Percentiles rank a stretch among this genome's conserved stretches.
phyloP scores from a whole-genome alignment of 1,284 basidiomycete species.

The Trichosporon ovoides region DNA sequence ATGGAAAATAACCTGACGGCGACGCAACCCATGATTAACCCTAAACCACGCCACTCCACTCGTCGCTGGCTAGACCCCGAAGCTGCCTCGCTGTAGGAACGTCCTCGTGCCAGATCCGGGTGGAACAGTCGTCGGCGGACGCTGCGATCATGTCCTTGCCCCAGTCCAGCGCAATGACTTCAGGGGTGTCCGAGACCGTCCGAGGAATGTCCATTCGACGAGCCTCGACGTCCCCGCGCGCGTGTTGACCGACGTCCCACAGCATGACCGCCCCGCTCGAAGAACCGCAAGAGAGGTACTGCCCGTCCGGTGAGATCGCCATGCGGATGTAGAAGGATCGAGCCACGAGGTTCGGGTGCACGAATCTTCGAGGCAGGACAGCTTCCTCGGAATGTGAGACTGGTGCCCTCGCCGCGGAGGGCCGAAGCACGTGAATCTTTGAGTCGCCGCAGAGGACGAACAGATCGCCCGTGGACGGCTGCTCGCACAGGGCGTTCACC shows the following conservation, averaged over 20 bases:
- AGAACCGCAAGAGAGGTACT: constrained; percentile 40
- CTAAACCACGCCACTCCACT: constrained; percentile 5
- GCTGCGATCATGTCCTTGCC: constrained; percentile 46
- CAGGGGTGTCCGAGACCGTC: constrained; percentile 13
- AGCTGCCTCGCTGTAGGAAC: constrained; percentile 16
- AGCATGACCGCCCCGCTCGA: constrained; percentile 39
- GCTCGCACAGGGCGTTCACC: constrained; percentile 40
- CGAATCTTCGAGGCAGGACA: constrained; percentile 34
- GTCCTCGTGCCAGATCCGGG: constrained; percentile 42
- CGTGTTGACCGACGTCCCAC: constrained; percentile 29
- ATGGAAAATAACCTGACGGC: background rate
- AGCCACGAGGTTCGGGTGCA: constrained; percentile 36
- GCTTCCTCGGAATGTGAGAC: constrained; percentile 11
- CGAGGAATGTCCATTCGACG: background rate
- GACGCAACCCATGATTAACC: background rate
- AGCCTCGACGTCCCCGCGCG: background rate
- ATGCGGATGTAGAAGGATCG: constrained; percentile 44
- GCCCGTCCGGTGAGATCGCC: constrained; percentile 40
- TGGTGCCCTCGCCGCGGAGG: constrained; percentile 20
- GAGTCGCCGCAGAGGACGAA: constrained; percentile 40
- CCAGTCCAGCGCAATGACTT: constrained; percentile 46
- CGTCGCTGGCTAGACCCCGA: background rate
- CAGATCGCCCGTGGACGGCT: constrained; percentile 37
- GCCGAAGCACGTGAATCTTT: constrained; percentile 38
- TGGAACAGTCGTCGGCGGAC: constrained; percentile 41